Conservation (phyloP, 2,329 filamentous ascomycete genomes). For the Ascochyta lentis region DNA sequence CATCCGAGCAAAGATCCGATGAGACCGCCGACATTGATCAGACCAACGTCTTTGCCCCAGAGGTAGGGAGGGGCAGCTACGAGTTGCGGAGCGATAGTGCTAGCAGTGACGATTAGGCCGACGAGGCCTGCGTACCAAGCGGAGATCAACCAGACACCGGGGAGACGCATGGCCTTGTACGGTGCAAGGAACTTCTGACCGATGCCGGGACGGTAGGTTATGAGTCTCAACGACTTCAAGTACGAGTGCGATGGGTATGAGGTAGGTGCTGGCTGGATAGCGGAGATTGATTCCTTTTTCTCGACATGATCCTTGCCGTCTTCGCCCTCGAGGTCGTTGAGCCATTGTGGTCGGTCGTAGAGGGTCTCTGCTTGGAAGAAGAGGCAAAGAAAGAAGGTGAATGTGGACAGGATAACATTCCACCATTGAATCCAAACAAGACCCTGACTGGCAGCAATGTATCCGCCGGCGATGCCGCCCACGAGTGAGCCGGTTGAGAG, state of each 20-base stretch:
- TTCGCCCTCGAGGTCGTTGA: conserved; percentile 21
- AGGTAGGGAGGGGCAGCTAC: conserved; percentile 51
- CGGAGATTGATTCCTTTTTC: conserved; percentile 25
- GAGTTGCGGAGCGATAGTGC: conserved; percentile 48
- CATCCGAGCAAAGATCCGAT: conserved; percentile 48
- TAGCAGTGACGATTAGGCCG: conserved; percentile 50
- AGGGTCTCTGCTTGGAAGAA: conserved; percentile 51
- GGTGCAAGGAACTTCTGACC: conserved; percentile 46
- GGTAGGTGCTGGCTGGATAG: conserved; percentile 13
- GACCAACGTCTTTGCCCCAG: conserved; percentile 50
- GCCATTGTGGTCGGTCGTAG: conserved; percentile 41
- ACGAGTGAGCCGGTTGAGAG: conserved; percentile 48
- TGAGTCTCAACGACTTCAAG: conserved; percentile 45
- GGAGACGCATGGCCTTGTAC: conserved; percentile 47
- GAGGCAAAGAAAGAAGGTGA: conserved; percentile 42
- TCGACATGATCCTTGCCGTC: conserved; percentile 23
- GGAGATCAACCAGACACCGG: conserved; percentile 53
- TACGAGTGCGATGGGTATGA: conserved; percentile 43
- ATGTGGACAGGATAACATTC: conserved; percentile 46
- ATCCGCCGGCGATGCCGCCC: conserved; percentile 50
- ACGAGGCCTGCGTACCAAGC: conserved; percentile 53
- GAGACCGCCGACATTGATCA: conserved; percentile 50
- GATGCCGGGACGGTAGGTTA: conserved; percentile 46
- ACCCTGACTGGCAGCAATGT: conserved; percentile 47
- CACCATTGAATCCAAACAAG: conserved; percentile 52